Conservation (phyloP, 306 rosid genomes). For the Styphnolobium japonicum region DNA sequence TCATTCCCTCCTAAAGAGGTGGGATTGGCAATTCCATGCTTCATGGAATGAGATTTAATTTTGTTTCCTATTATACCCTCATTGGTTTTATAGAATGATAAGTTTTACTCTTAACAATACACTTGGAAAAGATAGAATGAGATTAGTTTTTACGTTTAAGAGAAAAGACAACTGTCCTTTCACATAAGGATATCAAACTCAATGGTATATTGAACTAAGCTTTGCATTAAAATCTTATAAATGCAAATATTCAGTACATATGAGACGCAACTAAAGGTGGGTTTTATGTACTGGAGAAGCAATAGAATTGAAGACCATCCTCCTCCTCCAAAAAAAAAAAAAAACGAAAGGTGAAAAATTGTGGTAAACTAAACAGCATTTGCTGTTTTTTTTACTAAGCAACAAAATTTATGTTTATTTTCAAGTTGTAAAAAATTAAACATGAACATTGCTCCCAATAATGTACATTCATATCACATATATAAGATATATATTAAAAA, state of each 20-base stretch:
- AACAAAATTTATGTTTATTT: background rate
- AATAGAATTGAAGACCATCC: too few relatives aligned
- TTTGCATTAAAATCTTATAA: conserved; percentile 2
- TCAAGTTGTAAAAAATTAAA: background rate
- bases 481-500: too few relatives aligned
- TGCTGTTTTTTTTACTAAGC: background rate
- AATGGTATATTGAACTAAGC: background rate
- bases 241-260: background rate
- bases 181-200: conserved; percentile 3
- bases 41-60: too few relatives aligned
- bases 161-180: conserved; percentile 19
- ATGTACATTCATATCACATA: background rate
- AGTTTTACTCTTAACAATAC: too few relatives aligned
- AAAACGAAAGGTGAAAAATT: too few relatives aligned
- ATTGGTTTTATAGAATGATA: too few relatives aligned
- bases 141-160: background rate
- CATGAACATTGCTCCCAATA: background rate
- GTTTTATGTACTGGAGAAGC: too few relatives aligned
- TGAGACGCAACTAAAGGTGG: background rate
- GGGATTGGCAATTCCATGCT: too few relatives aligned
- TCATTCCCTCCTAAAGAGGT: too few relatives aligned
- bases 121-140: conserved; percentile 49
- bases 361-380: too few relatives aligned
- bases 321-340: too few relatives aligned
- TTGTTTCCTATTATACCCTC: too few relatives aligned